These are phyloP conservation scores for Eutrema japonicum DNA, from an alignment of 345 rosid species.

Conservation along the genomic window DNA sequence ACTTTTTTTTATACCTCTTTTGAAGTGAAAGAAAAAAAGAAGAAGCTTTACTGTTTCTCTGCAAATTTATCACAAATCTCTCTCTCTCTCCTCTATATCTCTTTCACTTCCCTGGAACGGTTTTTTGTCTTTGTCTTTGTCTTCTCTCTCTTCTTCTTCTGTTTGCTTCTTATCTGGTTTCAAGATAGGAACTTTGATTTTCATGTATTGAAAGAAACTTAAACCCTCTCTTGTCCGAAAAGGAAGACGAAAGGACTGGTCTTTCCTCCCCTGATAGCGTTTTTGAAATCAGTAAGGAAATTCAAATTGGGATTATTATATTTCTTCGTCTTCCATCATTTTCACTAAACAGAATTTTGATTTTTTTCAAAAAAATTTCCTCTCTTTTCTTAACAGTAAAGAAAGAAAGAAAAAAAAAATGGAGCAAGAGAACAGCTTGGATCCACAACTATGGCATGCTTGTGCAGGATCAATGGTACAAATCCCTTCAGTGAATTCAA, in stretches of 20 bases:
- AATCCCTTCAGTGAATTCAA: slow-evolving; percentile 73
- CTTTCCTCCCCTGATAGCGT: neutral
- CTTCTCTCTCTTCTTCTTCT: neutral
- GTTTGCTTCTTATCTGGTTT: slow-evolving; percentile 4
- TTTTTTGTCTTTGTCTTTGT: slow-evolving; percentile 25
- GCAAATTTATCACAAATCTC: slow-evolving; percentile 8
- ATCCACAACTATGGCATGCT: slow-evolving; percentile 97
- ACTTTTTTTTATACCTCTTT: slow-evolving; percentile 27
- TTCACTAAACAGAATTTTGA: slow-evolving; percentile 12
- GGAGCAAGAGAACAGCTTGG: slow-evolving; percentile 68
- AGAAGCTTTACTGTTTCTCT: slow-evolving; percentile 38
- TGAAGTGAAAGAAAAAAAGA: slow-evolving; percentile 32
- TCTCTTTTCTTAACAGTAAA: neutral
- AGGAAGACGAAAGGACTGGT: slow-evolving; percentile 23
- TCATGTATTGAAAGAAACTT: slow-evolving; percentile 18
- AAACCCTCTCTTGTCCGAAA: slow-evolving; percentile 7
- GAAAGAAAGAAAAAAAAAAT: neutral
- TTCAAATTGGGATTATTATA: neutral
- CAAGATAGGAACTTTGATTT: slow-evolving; percentile 8
- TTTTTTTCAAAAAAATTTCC: neutral
- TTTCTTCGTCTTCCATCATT: neutral
- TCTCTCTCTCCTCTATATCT: slow-evolving; percentile 26
- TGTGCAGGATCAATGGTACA: slow-evolving; percentile 97
- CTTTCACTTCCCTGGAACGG: slow-evolving; percentile 30
- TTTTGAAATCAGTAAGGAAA: neutral